phyloP scores from a whole-genome alignment of 2,329 filamentous ascomycete species.

The Arthrobotrys sphaeroides region DNA sequence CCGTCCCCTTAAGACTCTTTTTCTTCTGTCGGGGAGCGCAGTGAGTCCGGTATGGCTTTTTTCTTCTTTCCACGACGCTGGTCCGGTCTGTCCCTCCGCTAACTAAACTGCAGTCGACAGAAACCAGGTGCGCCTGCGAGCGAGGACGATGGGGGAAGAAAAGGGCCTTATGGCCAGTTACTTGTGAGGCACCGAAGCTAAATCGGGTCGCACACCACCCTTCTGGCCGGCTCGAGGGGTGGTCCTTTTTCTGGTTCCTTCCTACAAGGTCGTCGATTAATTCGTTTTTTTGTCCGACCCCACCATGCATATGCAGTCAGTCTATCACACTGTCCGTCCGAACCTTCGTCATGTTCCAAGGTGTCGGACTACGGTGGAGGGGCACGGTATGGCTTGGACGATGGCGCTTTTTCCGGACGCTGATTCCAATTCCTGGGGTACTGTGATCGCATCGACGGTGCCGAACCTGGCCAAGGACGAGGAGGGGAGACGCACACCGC shows the following conservation, averaged over 20 bases:
- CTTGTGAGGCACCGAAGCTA: constrained; percentile 51
- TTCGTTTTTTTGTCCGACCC: constrained; percentile 53
- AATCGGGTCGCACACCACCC: constrained; percentile 53
- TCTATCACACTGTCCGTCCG: constrained; percentile 52
- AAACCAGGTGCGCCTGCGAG: constrained; percentile 51
- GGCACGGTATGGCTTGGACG: constrained; percentile 24
- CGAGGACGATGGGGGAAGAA: background rate
- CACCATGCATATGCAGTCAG: constrained; percentile 54
- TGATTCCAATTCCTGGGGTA: background rate
- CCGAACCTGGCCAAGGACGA: background rate
- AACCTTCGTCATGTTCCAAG: constrained; percentile 50
- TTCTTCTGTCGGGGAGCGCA: constrained; percentile 28
- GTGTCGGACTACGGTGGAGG: constrained; percentile 44
- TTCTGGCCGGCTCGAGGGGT: constrained; percentile 34
- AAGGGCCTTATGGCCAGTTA: constrained; percentile 50
- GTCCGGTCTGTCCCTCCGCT: constrained; percentile 14
- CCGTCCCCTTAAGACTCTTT: constrained; percentile 34
- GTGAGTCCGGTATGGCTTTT: constrained; percentile 22
- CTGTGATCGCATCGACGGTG: constrained; percentile 15
- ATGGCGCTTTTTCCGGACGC: constrained; percentile 2
- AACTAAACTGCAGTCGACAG: constrained; percentile 26
- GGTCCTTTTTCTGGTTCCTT: constrained; percentile 50
- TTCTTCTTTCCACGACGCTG: constrained; percentile 13
- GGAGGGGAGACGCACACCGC: constrained; percentile 7
- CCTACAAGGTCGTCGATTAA: constrained; percentile 47